Percentiles rank a stretch among this genome's conserved stretches.
These are phyloP conservation scores for Penicillium sp. DNA, from an alignment of 2,329 filamentous ascomycete species.

Conservation along the genomic window DNA sequence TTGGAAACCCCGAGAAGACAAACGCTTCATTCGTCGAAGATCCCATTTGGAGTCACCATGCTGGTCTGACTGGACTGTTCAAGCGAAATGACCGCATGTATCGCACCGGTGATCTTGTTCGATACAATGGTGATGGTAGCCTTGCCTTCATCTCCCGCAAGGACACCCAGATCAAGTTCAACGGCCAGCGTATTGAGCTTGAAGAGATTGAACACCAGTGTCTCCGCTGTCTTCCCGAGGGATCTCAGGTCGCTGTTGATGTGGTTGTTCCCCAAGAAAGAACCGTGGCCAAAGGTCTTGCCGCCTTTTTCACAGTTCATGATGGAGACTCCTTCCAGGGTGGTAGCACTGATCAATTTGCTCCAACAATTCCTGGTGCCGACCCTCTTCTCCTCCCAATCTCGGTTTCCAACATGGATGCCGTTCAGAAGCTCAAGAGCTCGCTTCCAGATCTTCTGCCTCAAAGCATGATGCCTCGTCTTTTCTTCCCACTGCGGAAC, in stretches of 20 bases:
- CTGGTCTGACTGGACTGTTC: conserved; percentile 20
- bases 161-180: conserved; percentile 38
- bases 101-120: conserved; percentile 36
- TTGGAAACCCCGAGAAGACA: conserved; percentile 35
- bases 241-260: conserved; percentile 42
- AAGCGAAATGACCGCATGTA: conserved; percentile 31
- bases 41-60: conserved; percentile 28
- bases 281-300: conserved; percentile 28
- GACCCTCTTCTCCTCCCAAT: conserved; percentile 26
- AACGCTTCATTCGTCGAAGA: conserved; percentile 31
- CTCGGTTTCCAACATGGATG: conserved; percentile 18
- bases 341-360: conserved; percentile 19
- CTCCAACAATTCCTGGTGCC: conserved; percentile 11
- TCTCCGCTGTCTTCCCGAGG: conserved; percentile 30
- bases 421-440: conserved; percentile 23
- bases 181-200: conserved; percentile 44
- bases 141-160: conserved; percentile 33
- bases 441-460: conserved; percentile 31
- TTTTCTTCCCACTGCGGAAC: conserved; percentile 40
- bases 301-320: conserved; percentile 32
- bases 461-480: conserved; percentile 42
- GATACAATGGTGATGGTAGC: conserved; percentile 33
- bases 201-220: conserved; percentile 45
- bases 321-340: conserved; percentile 15
- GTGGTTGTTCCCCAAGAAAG: conserved; percentile 33